Evolutionary conservation across 1,139 yeast species (phyloP).

Genomic region (Dujonia santamariae): DNA sequence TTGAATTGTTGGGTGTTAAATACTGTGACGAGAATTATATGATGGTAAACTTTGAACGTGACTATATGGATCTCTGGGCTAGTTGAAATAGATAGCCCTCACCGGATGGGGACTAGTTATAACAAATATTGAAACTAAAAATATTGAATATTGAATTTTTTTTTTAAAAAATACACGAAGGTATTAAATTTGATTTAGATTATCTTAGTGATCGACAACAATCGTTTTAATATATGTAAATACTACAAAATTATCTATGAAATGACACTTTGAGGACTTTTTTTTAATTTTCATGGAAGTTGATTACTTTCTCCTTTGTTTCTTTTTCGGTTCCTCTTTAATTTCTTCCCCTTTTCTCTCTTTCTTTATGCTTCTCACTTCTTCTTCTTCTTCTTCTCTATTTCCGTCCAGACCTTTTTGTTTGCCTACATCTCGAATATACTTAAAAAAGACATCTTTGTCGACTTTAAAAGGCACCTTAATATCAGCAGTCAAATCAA

Average conservation of each 20-base stretch:
- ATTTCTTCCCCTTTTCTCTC: constrained; percentile 4
- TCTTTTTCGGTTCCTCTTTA: constrained; percentile 6
- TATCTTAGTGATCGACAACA: no score
- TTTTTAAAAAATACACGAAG: no score
- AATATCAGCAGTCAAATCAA: constrained; percentile 24
- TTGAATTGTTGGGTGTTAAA: constrained; percentile 27
- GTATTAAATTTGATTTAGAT: no score
- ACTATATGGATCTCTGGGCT: constrained; percentile 33
- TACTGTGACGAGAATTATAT: constrained; percentile 34
- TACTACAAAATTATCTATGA: no score
- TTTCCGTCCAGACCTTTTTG: background rate
- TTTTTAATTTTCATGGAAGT: no score
- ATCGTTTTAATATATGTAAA: no score
- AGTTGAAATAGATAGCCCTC: constrained; percentile 1
- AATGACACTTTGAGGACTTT: no score
- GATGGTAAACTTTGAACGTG: constrained; percentile 39
- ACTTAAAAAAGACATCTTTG: constrained; percentile 9
- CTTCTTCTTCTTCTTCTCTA: constrained; percentile 6
- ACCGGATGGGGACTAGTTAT: constrained; percentile 5
- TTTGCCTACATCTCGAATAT: constrained; percentile 1
- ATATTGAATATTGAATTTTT: no score
- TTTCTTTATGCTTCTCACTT: constrained; percentile 6
- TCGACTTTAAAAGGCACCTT: constrained; percentile 18
- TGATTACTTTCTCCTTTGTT: constrained; percentile 1
- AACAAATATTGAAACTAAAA: constrained; percentile 7